Evolutionary conservation across 768 basidiomycete species (phyloP), one percentile per base, ranked within the genome.

Genomic region (Clathrus columnatus): DNA sequence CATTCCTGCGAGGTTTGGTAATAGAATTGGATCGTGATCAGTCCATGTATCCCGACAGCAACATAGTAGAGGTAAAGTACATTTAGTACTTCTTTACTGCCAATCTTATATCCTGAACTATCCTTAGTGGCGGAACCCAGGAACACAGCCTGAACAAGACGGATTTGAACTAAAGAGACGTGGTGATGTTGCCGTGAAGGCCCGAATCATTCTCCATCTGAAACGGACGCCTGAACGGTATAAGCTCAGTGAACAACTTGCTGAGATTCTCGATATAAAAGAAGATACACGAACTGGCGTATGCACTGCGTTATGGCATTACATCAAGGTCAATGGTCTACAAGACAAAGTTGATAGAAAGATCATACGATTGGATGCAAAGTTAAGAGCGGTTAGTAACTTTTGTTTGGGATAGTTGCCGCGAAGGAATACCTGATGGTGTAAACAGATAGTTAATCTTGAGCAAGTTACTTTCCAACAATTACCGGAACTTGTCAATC

Each of bases 11-110:
- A 65, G 76, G 82, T 26, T 82, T 94, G 78, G 73, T 91, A 5
- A 76, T 96, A 14, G 94, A 97, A 61, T 72, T 95, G 29, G 93
- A 95, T 61, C 80, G 90, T 17, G 91, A 95, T 67, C 79, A 88
- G 4, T 72, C 78, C 4, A 67, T 88, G 45, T 93, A 88, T 64
- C 79, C 87, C 1, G 91, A 95, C 49, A 81, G 84, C 20, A 95
- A 94, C 62, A 83, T 93, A 16, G 82, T 95, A 30, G 93, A 96
- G 81, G 94, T 92, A 59, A 36, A 30, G 77, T 56, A 16, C 36
- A 26, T 10, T 45, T 1, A 49, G 11, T 29, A 20, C 46, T 52
- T 26, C 43, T 42, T 14, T 26, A 10, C 5, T 16, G 53, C 87
- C 76, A 81, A 16, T 68, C 76, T 1, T 70, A 2, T 46, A 47